Evolutionary conservation across 192 early-diverging fungal species (phyloP).

Genomic region (Chytriomyces confervae): DNA sequence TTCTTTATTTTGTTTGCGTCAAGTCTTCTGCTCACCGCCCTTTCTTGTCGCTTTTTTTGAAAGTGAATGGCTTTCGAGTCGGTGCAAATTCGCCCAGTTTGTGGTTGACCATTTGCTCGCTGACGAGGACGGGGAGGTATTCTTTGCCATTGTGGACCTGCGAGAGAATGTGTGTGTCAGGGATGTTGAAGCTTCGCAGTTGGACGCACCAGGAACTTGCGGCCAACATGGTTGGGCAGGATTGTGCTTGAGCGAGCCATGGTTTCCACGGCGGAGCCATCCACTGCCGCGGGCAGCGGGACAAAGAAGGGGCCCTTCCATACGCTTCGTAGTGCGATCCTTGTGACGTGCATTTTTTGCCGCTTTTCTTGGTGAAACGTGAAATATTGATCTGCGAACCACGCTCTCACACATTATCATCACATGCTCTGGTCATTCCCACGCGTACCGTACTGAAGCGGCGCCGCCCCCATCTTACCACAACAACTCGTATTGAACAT

Average conservation of each 20-base stretch:
- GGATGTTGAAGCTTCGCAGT: background rate
- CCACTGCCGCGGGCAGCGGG: slow-evolving; percentile 33
- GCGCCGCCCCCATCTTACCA: background rate
- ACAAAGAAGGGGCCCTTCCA: slow-evolving; percentile 62
- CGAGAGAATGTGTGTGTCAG: background rate
- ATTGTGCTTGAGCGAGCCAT: slow-evolving; percentile 85
- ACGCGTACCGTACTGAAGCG: too few relatives aligned
- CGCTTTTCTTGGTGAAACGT: background rate
- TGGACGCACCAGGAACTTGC: slow-evolving; percentile 76
- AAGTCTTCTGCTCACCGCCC: background rate
- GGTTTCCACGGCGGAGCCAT: slow-evolving; percentile 58
- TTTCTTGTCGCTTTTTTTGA: slow-evolving; percentile 50
- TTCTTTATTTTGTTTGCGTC: background rate
- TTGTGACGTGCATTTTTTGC: background rate
- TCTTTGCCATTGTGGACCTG: slow-evolving; percentile 85
- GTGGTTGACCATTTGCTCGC: slow-evolving; percentile 92
- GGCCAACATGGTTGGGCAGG: slow-evolving; percentile 85
- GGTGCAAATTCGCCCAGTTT: slow-evolving; percentile 95
- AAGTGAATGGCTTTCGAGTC: slow-evolving; percentile 84
- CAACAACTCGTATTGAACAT: background rate
- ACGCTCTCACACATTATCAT: too few relatives aligned
- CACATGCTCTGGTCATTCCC: too few relatives aligned
- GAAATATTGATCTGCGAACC: too few relatives aligned
- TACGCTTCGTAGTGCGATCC: slow-evolving; percentile 30
- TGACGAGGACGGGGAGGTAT: slow-evolving; percentile 81